Evolutionary conservation across 2,329 filamentous ascomycete genomes (phyloP).

Genomic region (Epichloe sp.): DNA sequence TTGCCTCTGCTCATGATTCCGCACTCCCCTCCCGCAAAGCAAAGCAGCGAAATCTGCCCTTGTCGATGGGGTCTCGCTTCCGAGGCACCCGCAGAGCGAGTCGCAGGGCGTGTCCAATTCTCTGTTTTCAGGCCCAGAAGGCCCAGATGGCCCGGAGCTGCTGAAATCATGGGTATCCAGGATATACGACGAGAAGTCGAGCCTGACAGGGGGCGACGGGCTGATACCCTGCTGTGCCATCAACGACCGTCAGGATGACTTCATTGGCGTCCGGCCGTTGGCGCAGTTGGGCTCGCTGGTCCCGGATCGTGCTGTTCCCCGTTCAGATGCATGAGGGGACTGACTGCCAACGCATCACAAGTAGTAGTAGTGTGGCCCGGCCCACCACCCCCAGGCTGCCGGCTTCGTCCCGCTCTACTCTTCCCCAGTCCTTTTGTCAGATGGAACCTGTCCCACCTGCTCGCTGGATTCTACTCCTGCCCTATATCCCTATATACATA

Average conservation of each 20-base stretch:
- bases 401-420: constrained; percentile 6
- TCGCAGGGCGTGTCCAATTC: background rate
- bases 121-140: background rate
- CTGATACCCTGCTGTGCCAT: constrained; percentile 1
- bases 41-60: background rate
- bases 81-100: background rate
- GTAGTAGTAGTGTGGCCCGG: constrained; percentile 15
- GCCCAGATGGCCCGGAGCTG: background rate
- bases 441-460: constrained; percentile 2
- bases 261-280: constrained; percentile 8
- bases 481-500: constrained; percentile 23
- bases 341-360: constrained; percentile 24
- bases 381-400: constrained; percentile 15
- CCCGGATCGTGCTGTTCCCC: constrained; percentile 31
- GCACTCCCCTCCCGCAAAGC: background rate
- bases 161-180: background rate
- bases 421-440: background rate
- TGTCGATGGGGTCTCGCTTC: background rate
- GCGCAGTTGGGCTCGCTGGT: constrained; percentile 8
- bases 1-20: no score
- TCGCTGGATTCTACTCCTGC: constrained; percentile 12
- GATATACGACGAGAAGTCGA: background rate
- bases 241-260: constrained; percentile 6
- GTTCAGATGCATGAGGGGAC: constrained; percentile 36
- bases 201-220: background rate